These are phyloP conservation scores for Artomyces pyxidatus DNA, from an alignment of 768 basidiomycete genomes.

Conservation along the genomic window DNA sequence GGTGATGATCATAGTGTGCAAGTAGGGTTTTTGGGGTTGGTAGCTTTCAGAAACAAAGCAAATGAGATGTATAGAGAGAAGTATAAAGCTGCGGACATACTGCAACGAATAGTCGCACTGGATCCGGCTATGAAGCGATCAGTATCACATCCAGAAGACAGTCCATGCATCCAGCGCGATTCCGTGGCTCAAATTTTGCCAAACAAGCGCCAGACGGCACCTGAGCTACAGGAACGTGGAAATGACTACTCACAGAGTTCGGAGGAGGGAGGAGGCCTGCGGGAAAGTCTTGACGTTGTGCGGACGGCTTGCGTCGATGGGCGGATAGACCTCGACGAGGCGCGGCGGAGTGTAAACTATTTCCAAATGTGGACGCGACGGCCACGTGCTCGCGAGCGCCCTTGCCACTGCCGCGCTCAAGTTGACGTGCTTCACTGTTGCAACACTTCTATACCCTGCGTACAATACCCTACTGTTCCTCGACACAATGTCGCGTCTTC, in stretches of 20 bases:
- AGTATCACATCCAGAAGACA: conserved; percentile 7
- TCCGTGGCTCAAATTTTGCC: neutral
- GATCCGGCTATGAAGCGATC: conserved; percentile 23
- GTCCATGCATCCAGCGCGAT: neutral
- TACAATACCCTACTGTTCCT: no score
- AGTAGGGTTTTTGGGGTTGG: conserved; percentile 21
- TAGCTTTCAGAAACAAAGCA: conserved; percentile 14
- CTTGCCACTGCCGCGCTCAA: no score
- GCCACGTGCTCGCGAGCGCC: no score
- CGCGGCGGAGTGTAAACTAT: neutral
- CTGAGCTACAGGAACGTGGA: neutral
- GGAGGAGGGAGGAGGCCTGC: neutral
- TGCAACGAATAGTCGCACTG: conserved; percentile 29
- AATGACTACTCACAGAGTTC: neutral
- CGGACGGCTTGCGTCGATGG: neutral
- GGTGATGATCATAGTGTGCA: conserved; percentile 86
- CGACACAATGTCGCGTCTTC: conserved; percentile 38
- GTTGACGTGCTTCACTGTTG: no score
- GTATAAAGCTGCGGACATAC: no score
- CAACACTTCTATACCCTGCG: no score
- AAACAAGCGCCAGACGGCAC: neutral
- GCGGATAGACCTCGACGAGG: neutral
- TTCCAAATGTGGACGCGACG: neutral
- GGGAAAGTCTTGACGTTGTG: neutral
- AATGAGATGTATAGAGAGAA: neutral